A percentile compares a stretch with the other conserved stretches of the same genome.
phyloP scores from a whole-genome alignment of 345 rosid genomes.

The Pistacia integerrima region DNA sequence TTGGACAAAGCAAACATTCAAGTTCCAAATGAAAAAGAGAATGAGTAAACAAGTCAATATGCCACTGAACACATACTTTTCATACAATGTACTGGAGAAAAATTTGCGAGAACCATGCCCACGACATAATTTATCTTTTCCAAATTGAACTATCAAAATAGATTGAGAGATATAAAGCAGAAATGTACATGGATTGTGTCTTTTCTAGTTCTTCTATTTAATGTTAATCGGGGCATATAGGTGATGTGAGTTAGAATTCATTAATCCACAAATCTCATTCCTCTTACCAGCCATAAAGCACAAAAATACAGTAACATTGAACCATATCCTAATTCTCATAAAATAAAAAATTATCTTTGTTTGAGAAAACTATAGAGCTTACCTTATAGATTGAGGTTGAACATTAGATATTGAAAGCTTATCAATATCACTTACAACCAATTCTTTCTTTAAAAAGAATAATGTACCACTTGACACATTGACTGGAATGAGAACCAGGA shows the following conservation, averaged over 20 bases:
- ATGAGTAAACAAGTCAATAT: not conserved
- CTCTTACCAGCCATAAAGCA: not conserved
- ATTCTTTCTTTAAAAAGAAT: slow-evolving; percentile 72
- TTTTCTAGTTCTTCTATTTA: not conserved
- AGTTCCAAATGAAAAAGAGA: not conserved
- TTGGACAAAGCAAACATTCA: not conserved
- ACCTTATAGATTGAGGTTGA: slow-evolving; percentile 74
- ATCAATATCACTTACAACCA: slow-evolving; percentile 88
- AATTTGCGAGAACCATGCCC: not conserved
- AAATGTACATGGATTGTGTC: not conserved
- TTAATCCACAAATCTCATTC: not conserved
- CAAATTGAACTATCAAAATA: too few relatives aligned
- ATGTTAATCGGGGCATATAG: not conserved
- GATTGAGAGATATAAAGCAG: not conserved
- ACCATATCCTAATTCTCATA: not conserved
- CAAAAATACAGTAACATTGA: not conserved
- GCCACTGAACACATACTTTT: not conserved
- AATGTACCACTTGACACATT: slow-evolving; percentile 89
- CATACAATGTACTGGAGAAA: not conserved
- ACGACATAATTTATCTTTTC: too few relatives aligned
- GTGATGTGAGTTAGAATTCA: not conserved
- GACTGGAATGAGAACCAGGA: slow-evolving; percentile 85
- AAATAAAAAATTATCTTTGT: not conserved
- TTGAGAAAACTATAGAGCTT: slow-evolving; percentile 16
- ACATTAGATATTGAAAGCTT: slow-evolving; percentile 96